Evolutionary conservation across 2,329 filamentous ascomycete genomes (phyloP).

Genomic region (Colletotrichum caudatum): DNA sequence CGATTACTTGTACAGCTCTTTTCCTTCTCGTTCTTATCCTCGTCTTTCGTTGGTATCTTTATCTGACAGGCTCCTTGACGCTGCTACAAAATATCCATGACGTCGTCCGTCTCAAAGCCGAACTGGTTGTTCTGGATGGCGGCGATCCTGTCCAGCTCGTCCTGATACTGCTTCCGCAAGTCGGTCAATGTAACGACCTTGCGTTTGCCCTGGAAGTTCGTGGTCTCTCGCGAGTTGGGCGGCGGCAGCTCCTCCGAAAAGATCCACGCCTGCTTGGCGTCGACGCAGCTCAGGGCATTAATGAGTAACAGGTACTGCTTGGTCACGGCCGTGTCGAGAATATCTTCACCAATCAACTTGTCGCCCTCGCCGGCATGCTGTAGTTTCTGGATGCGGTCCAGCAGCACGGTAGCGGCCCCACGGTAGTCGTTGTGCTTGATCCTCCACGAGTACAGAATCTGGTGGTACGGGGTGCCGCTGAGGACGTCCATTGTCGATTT

Average conservation of each 20-base stretch:
- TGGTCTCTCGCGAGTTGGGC: conserved; percentile 35
- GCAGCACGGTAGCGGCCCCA: conserved; percentile 74
- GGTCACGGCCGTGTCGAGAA: conserved; percentile 73
- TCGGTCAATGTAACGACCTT: conserved; percentile 88
- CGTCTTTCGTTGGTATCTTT: conserved; percentile 17
- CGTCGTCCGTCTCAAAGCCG: conserved; percentile 71
- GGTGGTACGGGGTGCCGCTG: conserved; percentile 79
- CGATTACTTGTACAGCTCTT: conserved; percentile 39
- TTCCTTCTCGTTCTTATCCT: conserved; percentile 22
- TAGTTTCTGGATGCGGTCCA: conserved; percentile 74
- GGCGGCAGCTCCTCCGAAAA: conserved; percentile 60
- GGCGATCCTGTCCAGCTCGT: conserved; percentile 87
- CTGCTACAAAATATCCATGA: conserved; percentile 63
- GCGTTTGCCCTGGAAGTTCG: conserved; percentile 63
- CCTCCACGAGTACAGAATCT: conserved; percentile 92
- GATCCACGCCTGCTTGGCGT: conserved; percentile 84
- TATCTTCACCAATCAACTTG: conserved; percentile 65
- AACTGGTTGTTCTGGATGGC: conserved; percentile 92
- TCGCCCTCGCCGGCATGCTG: conserved; percentile 70
- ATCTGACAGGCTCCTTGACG: conserved; percentile 15
- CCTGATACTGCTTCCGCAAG: conserved; percentile 88
- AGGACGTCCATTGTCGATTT: conserved; percentile 75
- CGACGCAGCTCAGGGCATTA: conserved; percentile 90
- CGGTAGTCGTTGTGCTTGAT: conserved; percentile 88
- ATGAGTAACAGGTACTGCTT: conserved; percentile 91